Evolutionary conservation across 1,284 basidiomycete species (phyloP).

Genomic region (Singerocomus inundabilis): DNA sequence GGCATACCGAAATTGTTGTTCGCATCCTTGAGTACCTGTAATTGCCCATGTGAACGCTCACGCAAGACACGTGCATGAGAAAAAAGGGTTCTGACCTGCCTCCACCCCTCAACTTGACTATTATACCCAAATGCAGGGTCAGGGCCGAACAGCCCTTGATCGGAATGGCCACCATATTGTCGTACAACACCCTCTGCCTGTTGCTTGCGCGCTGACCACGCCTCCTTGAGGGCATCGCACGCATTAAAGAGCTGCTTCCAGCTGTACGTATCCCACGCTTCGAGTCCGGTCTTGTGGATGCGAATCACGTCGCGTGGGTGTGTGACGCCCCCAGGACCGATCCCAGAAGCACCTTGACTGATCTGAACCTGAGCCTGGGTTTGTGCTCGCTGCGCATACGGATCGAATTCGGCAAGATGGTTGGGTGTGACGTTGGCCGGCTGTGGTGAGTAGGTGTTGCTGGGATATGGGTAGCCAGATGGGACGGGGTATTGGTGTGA

Average conservation of each 20-base stretch:
- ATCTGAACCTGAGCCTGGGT: constrained; percentile 6
- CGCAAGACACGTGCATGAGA: not conserved
- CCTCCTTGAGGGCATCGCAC: constrained; percentile 52
- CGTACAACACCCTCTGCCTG: constrained; percentile 43
- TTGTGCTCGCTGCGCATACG: constrained; percentile 35
- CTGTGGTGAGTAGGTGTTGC: constrained; percentile 16
- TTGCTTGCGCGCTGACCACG: constrained; percentile 50
- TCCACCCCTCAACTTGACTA: constrained; percentile 44
- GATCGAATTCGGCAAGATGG: constrained; percentile 55
- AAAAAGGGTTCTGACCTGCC: constrained; percentile 41
- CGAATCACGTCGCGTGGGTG: constrained; percentile 60
- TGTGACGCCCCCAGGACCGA: constrained; percentile 32
- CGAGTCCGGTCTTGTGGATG: constrained; percentile 51
- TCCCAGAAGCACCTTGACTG: constrained; percentile 9
- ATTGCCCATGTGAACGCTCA: constrained; percentile 4
- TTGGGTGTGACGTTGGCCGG: constrained; percentile 37
- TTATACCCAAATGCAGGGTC: constrained; percentile 30
- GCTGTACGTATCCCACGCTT: constrained; percentile 54
- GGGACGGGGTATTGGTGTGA: constrained; percentile 28
- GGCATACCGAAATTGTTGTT: constrained; percentile 46
- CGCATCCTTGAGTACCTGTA: constrained; percentile 52
- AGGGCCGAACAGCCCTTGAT: constrained; percentile 25
- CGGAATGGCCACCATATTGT: constrained; percentile 36
- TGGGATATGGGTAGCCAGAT: constrained; percentile 18
- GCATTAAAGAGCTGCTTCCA: constrained; percentile 57